Percentiles rank a stretch among this genome's conserved stretches.
Conservation (phyloP, 1,139 yeast species). For the Eremothecium coryli region DNA sequence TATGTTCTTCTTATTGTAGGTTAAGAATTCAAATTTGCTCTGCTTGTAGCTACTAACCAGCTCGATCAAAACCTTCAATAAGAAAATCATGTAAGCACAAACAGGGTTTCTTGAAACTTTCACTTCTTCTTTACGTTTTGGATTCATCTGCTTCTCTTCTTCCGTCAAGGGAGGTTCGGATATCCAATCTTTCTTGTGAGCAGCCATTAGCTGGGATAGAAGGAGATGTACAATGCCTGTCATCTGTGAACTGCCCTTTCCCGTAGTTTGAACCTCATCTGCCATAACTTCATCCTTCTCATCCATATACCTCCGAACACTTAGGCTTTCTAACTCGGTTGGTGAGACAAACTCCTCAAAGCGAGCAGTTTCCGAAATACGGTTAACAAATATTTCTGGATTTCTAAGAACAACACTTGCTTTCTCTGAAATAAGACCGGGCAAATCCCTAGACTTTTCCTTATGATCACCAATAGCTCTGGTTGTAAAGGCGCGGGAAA, state of each 20-base stretch:
- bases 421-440: constrained; percentile 45
- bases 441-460: constrained; percentile 39
- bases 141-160: constrained; percentile 18
- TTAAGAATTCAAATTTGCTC: constrained; percentile 72
- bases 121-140: constrained; percentile 29
- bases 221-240: constrained; percentile 58
- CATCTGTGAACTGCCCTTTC: constrained; percentile 24
- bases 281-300: constrained; percentile 35
- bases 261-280: constrained; percentile 20
- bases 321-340: constrained; percentile 18
- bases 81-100: constrained; percentile 58
- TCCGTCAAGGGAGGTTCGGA: constrained; percentile 30
- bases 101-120: constrained; percentile 37
- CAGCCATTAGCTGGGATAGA: constrained; percentile 54
- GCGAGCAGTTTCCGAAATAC: constrained; percentile 41
- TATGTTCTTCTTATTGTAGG: constrained; percentile 53
- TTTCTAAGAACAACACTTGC: constrained; percentile 51
- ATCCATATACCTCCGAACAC: constrained; percentile 23
- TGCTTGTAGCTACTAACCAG: constrained; percentile 68
- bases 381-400: constrained; percentile 46
- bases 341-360: constrained; percentile 43
- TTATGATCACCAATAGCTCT: constrained; percentile 26
- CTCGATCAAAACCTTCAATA: constrained; percentile 63
- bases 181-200: constrained; percentile 44
- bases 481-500: constrained; percentile 35